Conservation (phyloP, 2,329 filamentous ascomycete species). For the Fusarium sp. region DNA sequence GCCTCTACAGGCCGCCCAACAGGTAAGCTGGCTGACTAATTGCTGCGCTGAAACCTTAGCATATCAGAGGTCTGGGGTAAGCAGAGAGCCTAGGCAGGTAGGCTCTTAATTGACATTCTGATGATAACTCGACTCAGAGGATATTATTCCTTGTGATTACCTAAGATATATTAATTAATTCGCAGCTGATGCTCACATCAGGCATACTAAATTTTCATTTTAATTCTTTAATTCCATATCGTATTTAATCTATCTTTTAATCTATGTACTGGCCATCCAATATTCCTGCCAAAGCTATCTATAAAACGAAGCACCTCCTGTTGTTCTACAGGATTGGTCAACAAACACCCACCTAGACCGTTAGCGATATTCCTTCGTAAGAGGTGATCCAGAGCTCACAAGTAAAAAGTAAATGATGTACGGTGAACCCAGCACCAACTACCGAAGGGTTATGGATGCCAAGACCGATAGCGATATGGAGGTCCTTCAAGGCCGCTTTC, state of each 20-base stretch:
- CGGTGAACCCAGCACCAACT: neutral
- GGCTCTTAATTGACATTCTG: neutral
- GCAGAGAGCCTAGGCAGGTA: neutral
- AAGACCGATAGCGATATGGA: neutral
- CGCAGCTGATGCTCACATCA: no score
- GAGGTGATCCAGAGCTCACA: neutral
- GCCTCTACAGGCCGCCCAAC: no score
- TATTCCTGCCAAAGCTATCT: neutral
- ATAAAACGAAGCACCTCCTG: neutral
- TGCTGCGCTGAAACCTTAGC: accelerated
- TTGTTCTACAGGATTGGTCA: neutral
- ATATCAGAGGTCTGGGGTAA: neutral
- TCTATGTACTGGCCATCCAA: neutral
- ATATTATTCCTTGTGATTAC: no score
- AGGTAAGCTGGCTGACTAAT: neutral
- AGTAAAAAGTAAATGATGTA: neutral
- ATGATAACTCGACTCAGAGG: no score
- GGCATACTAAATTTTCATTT: no score
- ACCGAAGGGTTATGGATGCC: neutral
- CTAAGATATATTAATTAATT: neutral
- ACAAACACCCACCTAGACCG: neutral
- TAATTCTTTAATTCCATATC: neutral
- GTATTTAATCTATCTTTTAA: accelerated
- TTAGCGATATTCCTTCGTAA: no score
- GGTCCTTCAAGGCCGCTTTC: neutral